phyloP scores from a whole-genome alignment of 1,284 basidiomycete species.

The Pulveroboletus ridleyi region DNA sequence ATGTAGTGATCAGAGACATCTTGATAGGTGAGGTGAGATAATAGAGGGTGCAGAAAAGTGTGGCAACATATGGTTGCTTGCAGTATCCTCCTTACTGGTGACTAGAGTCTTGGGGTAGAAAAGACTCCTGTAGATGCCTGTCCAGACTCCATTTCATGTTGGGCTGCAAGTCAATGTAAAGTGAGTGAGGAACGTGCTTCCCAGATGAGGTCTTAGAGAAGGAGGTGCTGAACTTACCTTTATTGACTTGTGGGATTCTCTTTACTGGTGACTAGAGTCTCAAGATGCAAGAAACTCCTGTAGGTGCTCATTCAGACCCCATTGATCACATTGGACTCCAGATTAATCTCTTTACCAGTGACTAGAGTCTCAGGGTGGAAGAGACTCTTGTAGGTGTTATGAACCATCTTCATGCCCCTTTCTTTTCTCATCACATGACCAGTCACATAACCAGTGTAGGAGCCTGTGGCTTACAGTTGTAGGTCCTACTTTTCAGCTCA shows the following conservation, averaged over 20 bases:
- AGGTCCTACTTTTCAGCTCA: no score
- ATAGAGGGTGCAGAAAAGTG: neutral
- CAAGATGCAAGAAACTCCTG: no score
- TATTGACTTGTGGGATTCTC: conserved; percentile 93
- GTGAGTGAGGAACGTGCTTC: conserved; percentile 97
- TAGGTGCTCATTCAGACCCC: conserved; percentile 96
- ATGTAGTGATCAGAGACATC: conserved; percentile 99
- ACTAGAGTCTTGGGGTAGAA: conserved; percentile 99
- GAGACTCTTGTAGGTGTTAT: no score
- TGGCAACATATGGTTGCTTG: conserved; percentile 91
- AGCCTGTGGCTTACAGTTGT: no score
- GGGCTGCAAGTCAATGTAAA: conserved; percentile 98
- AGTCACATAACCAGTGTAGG: no score
- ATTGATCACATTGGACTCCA: conserved; percentile 98
- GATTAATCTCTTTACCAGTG: no score
- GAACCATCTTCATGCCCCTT: no score
- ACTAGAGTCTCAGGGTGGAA: no score
- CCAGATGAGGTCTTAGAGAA: conserved; percentile 93
- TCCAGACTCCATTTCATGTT: conserved; percentile 98
- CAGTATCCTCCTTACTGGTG: conserved; percentile 99
- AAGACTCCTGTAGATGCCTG: conserved; percentile 93
- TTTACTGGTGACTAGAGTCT: no score
- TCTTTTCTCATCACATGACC: no score
- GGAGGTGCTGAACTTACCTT: conserved; percentile 97
- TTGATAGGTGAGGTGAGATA: conserved; percentile 37